Evolutionary conservation across 177 flowering plant genomes (phyloP).

Genomic region (Vitis hybrid): DNA sequence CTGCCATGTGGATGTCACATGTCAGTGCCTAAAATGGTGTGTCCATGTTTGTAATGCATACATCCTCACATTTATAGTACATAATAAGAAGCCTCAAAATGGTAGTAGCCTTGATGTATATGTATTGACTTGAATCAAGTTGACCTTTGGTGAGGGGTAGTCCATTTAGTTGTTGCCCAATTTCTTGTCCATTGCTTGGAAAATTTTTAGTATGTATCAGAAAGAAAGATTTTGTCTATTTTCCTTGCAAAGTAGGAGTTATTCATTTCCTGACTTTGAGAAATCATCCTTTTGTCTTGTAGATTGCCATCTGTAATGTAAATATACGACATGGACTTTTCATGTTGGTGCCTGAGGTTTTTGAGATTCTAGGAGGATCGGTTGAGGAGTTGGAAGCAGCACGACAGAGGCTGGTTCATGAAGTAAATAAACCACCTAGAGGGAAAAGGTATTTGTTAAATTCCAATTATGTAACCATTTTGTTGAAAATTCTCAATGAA

Average conservation of each 20-base stretch:
- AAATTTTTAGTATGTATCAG: too few relatives aligned
- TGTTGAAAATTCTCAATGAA: not conserved
- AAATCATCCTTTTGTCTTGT: conserved; percentile 11
- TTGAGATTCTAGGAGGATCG: conserved; percentile 81
- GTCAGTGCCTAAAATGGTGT: too few relatives aligned
- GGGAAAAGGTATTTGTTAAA: conserved; percentile 67
- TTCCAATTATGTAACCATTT: not conserved
- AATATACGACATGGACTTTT: conserved; percentile 81
- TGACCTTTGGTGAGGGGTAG: too few relatives aligned
- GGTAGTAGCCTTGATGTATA: too few relatives aligned
- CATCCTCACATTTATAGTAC: too few relatives aligned
- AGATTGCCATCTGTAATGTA: conserved; percentile 80
- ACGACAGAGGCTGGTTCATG: conserved; percentile 66
- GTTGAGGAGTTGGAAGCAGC: conserved; percentile 83
- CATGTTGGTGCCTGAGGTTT: conserved; percentile 85
- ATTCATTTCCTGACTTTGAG: not conserved
- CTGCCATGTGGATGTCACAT: too few relatives aligned
- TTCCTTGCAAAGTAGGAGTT: not conserved
- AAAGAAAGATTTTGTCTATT: not conserved
- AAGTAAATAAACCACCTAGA: conserved; percentile 94
- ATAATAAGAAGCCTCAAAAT: too few relatives aligned
- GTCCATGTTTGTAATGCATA: too few relatives aligned
- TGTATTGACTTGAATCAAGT: too few relatives aligned
- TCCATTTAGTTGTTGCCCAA: too few relatives aligned
- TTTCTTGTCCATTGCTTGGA: too few relatives aligned